Percentiles rank a stretch among this genome's conserved stretches.
Conservation (phyloP, 805 yeast genomes). For the Saccharomyces mikatae region DNA sequence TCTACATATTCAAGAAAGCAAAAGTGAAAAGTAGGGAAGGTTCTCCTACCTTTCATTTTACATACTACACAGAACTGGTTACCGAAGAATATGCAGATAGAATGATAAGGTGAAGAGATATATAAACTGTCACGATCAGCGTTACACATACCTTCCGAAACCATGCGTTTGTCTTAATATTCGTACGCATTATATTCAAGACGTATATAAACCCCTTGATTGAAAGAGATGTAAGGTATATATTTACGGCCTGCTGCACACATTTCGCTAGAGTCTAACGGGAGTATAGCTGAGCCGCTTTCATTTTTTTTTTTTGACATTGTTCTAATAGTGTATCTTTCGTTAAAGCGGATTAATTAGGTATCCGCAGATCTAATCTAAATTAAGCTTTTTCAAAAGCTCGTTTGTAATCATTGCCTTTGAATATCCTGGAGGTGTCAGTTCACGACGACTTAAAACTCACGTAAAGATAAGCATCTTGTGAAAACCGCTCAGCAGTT, state of each 20-base stretch:
- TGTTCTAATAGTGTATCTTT: background rate
- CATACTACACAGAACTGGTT: background rate
- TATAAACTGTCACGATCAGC: background rate
- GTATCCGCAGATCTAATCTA: background rate
- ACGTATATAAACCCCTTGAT: background rate
- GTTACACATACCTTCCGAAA: background rate
- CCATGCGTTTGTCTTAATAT: background rate
- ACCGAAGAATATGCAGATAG: background rate
- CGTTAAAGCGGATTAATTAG: background rate
- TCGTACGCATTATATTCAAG: background rate
- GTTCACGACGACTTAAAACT: background rate
- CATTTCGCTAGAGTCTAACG: background rate
- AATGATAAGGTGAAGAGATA: background rate
- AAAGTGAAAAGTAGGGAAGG: background rate
- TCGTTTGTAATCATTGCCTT: background rate
- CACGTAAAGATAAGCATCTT: background rate
- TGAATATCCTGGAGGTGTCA: background rate
- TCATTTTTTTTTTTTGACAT: background rate
- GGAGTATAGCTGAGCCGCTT: background rate
- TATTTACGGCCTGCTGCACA: background rate
- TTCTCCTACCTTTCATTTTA: background rate
- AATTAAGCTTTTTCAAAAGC: background rate
- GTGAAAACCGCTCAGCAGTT: background rate
- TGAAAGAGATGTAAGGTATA: background rate
- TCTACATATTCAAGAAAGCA: background rate